Percentiles rank a stretch among this genome's conserved stretches.
Conservation (phyloP, 139 green algal genomes). For the Asterochloris sp. region DNA sequence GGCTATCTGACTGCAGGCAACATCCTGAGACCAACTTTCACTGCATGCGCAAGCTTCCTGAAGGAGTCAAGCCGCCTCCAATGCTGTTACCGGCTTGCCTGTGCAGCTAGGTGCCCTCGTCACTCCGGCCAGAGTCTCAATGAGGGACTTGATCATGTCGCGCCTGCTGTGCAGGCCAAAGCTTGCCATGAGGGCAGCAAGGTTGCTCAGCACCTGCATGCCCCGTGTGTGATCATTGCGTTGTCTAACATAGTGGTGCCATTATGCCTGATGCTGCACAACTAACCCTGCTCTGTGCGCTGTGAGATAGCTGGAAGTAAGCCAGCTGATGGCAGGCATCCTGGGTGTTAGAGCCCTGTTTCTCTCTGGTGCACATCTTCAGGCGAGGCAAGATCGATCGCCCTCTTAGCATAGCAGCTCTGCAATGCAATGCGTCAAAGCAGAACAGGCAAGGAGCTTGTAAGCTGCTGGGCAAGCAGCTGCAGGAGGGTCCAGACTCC, state of each 20-base stretch:
- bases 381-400: too few relatives aligned
- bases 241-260: neutral
- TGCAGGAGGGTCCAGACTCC: too few relatives aligned
- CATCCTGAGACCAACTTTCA: neutral
- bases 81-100: neutral
- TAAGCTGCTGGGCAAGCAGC: too few relatives aligned
- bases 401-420: too few relatives aligned
- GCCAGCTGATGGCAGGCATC: neutral
- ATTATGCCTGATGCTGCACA: neutral
- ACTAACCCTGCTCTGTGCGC: neutral
- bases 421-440: too few relatives aligned
- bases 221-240: neutral
- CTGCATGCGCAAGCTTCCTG: neutral
- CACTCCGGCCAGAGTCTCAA: slow-evolving; percentile 22
- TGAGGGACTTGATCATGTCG: slow-evolving; percentile 22
- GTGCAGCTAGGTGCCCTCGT: neutral
- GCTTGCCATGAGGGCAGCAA: slow-evolving; percentile 22
- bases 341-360: neutral
- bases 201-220: slow-evolving; percentile 24
- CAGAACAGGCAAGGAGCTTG: too few relatives aligned
- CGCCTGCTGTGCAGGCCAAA: slow-evolving; percentile 24
- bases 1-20: neutral
- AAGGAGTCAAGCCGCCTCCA: neutral
- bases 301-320: neutral
- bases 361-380: neutral